Base-by-base conservation (phyloP, 2,329 filamentous ascomycete genomes). In the Epichloe amarillans region DNA sequence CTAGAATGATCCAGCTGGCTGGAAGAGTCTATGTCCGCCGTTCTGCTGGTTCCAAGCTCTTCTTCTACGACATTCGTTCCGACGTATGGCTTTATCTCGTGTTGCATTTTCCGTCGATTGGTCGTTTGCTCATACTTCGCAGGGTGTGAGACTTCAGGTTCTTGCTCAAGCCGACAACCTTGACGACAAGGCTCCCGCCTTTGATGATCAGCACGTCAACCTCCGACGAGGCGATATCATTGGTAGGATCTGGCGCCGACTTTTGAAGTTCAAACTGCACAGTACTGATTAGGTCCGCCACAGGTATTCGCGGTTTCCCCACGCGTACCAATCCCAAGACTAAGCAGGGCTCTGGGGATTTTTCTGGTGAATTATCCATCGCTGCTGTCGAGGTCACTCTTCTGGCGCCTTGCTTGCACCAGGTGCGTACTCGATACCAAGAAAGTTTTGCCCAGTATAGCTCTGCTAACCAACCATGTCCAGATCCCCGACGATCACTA, bases 221-320 rank as follows among this genome's bases (percentile, higher is more conserved):
- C 78, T 98, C 54, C 83, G 90, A 58, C 78, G 91, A 67, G 94
- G 93, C 66, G 94, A 98, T 67, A 87, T 95, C 58, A 86, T 98
- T 60, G 93, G 91, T 56, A 57, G 54, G 54, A 15, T 33, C 35
- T 2, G 14, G 19, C 36, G 19, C 36, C 4, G 17, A 19, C 11
- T n/a, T 35, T n/a, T 39, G 46, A 8, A 11, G 1, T 40, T 19
- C 11, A 17, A 17, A n/a, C 30, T 23, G n/a, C 21, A 42, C 4
- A n/a, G 4, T 42, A 14, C 44, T 47, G 30, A 51, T 21, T 3
- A n/a, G 7, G 5, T 17, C n/a, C 6, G 3, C 0, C n/a, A n/a
- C 14, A 61, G 59, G 60, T 43, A 58, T 66, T 51, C 60, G 59
- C 54, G 57, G 66, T 15, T 62, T 56, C 50, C 58, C 58, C 35